Conservation (phyloP, 192 early-diverging fungal species). For the Coemansia sp. region DNA sequence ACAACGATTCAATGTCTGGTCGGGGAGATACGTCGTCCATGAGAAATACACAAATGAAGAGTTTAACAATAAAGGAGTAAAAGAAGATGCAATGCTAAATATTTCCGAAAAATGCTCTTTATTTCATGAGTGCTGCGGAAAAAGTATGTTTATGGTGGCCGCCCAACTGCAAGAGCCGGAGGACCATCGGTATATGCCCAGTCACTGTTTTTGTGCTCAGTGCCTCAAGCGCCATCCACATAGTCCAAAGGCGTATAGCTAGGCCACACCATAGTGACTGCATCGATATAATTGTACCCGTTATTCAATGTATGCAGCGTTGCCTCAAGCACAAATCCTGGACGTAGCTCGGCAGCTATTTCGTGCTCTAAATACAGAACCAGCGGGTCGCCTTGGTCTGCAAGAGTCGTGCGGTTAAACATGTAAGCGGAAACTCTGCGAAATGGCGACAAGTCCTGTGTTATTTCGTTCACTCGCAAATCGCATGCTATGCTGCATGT, state of each 20-base stretch:
- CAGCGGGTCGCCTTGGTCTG: conserved; percentile 19
- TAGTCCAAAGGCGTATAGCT: conserved; percentile 50
- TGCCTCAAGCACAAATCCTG: conserved; percentile 41
- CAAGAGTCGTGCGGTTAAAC: conserved; percentile 24
- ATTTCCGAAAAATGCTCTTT: too few relatives aligned
- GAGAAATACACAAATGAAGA: neutral
- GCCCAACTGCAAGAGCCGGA: neutral
- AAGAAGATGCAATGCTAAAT: neutral
- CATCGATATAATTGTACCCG: conserved; percentile 38
- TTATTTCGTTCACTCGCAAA: conserved; percentile 19
- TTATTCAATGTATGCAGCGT: conserved; percentile 41
- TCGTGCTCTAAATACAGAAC: conserved; percentile 26
- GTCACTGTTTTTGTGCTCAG: neutral
- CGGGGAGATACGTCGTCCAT: neutral
- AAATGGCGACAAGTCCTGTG: neutral
- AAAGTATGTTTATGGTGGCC: neutral
- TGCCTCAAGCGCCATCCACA: conserved; percentile 3
- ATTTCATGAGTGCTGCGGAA: conserved; percentile 2
- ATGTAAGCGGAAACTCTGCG: conserved; percentile 6
- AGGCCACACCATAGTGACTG: conserved; percentile 52
- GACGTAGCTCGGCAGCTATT: conserved; percentile 13
- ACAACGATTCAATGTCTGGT: conserved; percentile 35
- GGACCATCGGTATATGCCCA: neutral
- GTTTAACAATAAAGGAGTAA: neutral
- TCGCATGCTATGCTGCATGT: conserved; percentile 27